Evolutionary conservation across 164 flowering plant genomes (phyloP), one percentile per base, ranked within the genome.

Genomic region (Nymphaea colorata): DNA sequence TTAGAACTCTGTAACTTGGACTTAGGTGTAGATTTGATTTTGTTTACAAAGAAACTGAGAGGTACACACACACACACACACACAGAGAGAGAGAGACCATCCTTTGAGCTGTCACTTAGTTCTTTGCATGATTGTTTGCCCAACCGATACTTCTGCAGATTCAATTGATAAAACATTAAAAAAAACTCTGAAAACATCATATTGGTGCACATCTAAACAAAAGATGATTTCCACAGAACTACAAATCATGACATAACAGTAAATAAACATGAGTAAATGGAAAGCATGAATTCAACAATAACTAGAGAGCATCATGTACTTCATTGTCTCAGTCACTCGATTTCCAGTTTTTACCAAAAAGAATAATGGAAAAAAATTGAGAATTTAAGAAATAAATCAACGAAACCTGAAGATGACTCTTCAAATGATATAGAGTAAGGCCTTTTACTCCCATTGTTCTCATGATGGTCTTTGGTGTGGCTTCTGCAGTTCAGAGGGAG

Each of bases 381-480:
- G 10, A 51, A 51, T 51, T 51, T 51, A 51, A 51, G 14, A 51
- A 51, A 51, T 3, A 51, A 51, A 51, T 51, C 57, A 10, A 17
- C 36, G 18, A 66, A 68, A 90, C 96, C 93, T 90, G 96, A 66
- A 90, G 87, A 79, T 90, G 96, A 18, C 94, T 88, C 78, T 90
- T 90, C 75, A 90, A 79, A 76, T 90, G 96, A 79, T 90, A 90
- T 17, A 90, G 86, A 36, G 96, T 90, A 44, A 90, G 90, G 69
- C 94, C 96, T 72, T 90, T 90, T 43, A 90, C 94, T 42, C 93
- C 94, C 96, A 90, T 90, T 44, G 92, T 88, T 72, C 90, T 83
- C 96, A 90, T 81, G 61, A 88, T 83, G 41, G 92, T 83, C 76
- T 90, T 90, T 41, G 96, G 96, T 43, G 96, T 90, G 69, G 96